These are phyloP conservation scores for Eucalyptus shirleyi DNA, from an alignment of 345 rosid genomes.

Conservation along the genomic window DNA sequence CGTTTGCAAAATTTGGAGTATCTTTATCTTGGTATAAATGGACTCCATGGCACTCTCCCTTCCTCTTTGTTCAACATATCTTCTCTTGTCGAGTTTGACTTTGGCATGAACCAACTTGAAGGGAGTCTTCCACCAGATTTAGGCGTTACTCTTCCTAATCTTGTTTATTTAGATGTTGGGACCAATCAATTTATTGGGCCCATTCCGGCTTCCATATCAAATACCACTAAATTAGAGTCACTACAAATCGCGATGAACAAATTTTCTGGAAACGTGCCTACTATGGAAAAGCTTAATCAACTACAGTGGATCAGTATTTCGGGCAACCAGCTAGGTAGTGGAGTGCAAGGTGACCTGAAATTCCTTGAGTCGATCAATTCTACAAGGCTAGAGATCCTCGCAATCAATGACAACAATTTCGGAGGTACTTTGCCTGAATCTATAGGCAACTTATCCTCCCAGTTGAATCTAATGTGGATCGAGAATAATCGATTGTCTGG, in stretches of 20 bases:
- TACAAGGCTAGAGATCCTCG: background rate
- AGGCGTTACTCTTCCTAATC: background rate
- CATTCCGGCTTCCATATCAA: background rate
- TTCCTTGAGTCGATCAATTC: background rate
- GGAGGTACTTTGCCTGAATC: background rate
- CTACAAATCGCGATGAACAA: rapidly evolving
- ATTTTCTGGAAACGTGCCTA: no score
- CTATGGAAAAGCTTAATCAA: no score
- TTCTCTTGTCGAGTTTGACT: background rate
- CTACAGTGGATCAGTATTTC: background rate
- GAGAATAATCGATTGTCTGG: background rate
- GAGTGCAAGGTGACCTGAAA: background rate
- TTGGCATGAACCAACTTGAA: background rate
- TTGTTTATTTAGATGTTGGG: rapidly evolving
- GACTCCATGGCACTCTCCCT: background rate
- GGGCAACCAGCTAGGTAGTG: background rate
- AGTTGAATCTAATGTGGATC: background rate
- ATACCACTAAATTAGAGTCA: rapidly evolving
- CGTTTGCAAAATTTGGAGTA: background rate
- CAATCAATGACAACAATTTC: background rate
- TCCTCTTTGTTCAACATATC: background rate
- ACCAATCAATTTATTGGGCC: background rate
- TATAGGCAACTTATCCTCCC: background rate
- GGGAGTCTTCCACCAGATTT: constrained; percentile 1
- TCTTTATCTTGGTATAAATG: background rate